Base-by-base conservation (phyloP, 305 asterid species). In the Solanum hybrid region DNA sequence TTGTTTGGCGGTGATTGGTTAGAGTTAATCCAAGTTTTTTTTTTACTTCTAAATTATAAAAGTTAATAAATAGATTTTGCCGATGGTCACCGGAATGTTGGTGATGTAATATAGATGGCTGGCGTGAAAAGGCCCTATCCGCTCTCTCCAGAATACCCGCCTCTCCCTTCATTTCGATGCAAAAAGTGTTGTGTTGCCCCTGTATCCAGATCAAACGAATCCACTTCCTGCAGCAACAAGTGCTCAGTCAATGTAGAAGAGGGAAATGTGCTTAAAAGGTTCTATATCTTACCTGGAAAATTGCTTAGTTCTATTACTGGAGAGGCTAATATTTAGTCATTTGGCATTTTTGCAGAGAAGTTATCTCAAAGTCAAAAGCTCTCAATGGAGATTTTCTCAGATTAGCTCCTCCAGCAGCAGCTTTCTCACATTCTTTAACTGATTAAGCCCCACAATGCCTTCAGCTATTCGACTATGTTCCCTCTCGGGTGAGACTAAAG, bases 51-150 rank as follows among this genome's bases (percentile, higher is more conserved):
- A 41, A 12, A 41, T 12, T 41, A 41, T 41, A 41, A 41, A 41
- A 41, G 57, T 41, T 41, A 41, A 41, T 41, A 41, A 13, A 41
- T 41, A 41, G 57, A 41, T 41, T 41, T 41, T 41, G 57, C 57
- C 17, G 57, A 41, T 41, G 57, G 57, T 41, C 57, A 41, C 57
- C 57, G 57, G 57, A 41, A 41, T 41, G 20, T 87, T 89, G 78
- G 32, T 93, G 85, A 79, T 92, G 91, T 32, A 15, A 90, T 91
- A 89, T 92, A 95, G 97, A 92, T 93, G 91, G 91, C 93, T 92
- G 96, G 98, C 89, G 89, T 93, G 93, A 96, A 97, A 95, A 96
- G 98, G 93, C 88, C 96, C 2, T 94, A 93, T 90, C 98, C 96
- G 81, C 93, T 96, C 90, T 93, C 96, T 84, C 86, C 88, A 82